phyloP scores from a whole-genome alignment of 768 basidiomycete genomes.

The Rhodotorula paludigena region DNA sequence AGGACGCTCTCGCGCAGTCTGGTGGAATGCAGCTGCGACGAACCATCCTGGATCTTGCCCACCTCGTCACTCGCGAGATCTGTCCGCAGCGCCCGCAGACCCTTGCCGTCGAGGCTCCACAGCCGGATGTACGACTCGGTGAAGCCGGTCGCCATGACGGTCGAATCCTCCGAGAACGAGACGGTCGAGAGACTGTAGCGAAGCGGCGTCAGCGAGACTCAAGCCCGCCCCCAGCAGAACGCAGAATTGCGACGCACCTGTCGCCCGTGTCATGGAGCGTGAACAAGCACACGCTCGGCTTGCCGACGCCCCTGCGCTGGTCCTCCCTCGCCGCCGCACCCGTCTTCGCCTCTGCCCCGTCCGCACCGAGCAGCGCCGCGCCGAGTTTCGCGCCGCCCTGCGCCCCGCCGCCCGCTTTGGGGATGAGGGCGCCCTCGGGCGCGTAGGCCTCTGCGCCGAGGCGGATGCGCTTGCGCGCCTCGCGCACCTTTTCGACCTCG shows the following conservation, averaged over 20 bases:
- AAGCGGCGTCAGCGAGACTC: neutral
- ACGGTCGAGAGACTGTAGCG: slow-evolving; percentile 67
- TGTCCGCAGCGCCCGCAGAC: slow-evolving; percentile 67
- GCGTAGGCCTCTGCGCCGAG: slow-evolving; percentile 61
- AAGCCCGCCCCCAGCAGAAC: neutral
- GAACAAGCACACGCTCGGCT: slow-evolving; percentile 92
- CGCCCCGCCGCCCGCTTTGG: slow-evolving; percentile 43
- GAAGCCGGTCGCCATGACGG: slow-evolving; percentile 90
- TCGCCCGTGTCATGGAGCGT: slow-evolving; percentile 93
- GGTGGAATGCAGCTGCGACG: slow-evolving; percentile 40
- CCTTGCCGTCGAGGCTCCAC: slow-evolving; percentile 92
- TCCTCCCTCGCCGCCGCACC: slow-evolving; percentile 3
- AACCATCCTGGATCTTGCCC: slow-evolving; percentile 57
- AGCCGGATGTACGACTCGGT: slow-evolving; percentile 89
- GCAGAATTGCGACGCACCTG: slow-evolving; percentile 58
- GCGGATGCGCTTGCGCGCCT: slow-evolving; percentile 84
- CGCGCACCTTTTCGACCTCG: slow-evolving; percentile 81
- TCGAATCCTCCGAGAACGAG: slow-evolving; percentile 82
- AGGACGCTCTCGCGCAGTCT: neutral
- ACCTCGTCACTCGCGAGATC: slow-evolving; percentile 66
- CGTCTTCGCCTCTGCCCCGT: slow-evolving; percentile 6
- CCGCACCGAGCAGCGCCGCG: slow-evolving; percentile 51
- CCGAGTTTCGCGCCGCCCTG: slow-evolving; percentile 57
- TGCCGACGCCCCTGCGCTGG: slow-evolving; percentile 49
- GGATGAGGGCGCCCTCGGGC: slow-evolving; percentile 22